A percentile compares a stretch with the other conserved stretches of the same genome.
These are phyloP conservation scores for Phytophthora pisi DNA, from an alignment of 352 stramenopile genomes.

Conservation along the genomic window DNA sequence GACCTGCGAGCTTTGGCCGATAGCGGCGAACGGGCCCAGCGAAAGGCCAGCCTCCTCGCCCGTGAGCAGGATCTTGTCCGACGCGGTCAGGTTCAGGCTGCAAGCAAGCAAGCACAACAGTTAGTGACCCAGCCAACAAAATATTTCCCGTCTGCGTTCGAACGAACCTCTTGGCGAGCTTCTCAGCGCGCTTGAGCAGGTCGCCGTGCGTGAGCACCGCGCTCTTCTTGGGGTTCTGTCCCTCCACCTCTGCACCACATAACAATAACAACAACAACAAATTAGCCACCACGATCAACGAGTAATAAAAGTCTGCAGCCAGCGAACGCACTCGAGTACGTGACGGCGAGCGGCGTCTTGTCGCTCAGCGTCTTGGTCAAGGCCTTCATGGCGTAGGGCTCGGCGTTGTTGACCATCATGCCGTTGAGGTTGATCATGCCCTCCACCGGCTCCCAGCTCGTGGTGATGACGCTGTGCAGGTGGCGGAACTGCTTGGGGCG, in stretches of 20 bases:
- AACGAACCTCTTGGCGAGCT: conserved; percentile 80
- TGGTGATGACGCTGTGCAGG: conserved; percentile 88
- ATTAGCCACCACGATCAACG: neutral
- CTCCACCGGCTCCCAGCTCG: conserved; percentile 70
- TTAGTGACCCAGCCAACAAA: neutral
- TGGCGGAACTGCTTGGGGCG: conserved; percentile 81
- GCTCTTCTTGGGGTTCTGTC: conserved; percentile 84
- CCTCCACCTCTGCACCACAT: conserved; percentile 57
- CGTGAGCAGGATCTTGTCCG: conserved; percentile 86
- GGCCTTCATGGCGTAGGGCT: conserved; percentile 65
- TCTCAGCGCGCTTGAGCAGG: conserved; percentile 72
- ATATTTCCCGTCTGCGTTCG: conserved; percentile 2
- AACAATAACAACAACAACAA: conserved; percentile 14
- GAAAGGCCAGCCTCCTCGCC: conserved; percentile 70
- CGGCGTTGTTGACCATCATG: conserved; percentile 83
- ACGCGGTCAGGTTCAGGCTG: conserved; percentile 71
- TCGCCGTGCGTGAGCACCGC: conserved; percentile 81
- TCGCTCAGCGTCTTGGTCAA: conserved; percentile 66
- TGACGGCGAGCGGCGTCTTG: conserved; percentile 76
- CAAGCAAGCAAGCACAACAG: conserved; percentile 2
- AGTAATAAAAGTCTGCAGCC: conserved; percentile 1
- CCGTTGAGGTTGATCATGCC: conserved; percentile 80
- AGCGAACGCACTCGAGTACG: conserved; percentile 74
- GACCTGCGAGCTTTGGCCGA: conserved; percentile 74
- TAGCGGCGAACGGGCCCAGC: conserved; percentile 75